A percentile compares a stretch with the other conserved stretches of the same genome.
Evolutionary conservation across 208 protist species (phyloP).

Genomic region (Leishmania aethiopica): DNA sequence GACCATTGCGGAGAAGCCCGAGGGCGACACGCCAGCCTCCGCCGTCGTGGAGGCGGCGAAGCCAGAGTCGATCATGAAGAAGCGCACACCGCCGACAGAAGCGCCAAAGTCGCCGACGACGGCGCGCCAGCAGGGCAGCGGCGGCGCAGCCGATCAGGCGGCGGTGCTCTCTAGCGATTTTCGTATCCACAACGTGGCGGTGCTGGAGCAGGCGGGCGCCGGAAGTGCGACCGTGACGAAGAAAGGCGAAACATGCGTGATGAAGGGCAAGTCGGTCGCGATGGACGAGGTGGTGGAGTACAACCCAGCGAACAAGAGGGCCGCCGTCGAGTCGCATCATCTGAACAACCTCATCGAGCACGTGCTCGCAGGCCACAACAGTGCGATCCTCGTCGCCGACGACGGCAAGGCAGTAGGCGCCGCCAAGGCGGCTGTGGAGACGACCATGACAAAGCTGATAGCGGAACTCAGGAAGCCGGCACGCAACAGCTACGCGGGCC

Average conservation of each 20-base stretch:
- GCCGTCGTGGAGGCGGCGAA: background rate
- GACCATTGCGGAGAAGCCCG: background rate
- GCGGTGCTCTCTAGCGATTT: constrained; percentile 27
- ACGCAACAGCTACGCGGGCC: constrained; percentile 28
- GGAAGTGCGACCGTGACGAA: constrained; percentile 15
- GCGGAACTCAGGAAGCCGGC: constrained; percentile 19
- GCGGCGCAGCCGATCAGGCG: constrained; percentile 3
- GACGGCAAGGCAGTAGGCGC: constrained; percentile 34
- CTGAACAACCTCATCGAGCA: constrained; percentile 48
- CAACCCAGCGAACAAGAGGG: constrained; percentile 22
- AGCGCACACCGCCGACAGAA: constrained; percentile 15
- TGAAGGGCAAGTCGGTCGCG: constrained; percentile 27
- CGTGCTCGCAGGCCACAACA: constrained; percentile 58
- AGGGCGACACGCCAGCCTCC: background rate
- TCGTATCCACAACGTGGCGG: constrained; percentile 28
- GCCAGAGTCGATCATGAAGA: constrained; percentile 28
- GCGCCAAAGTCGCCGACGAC: constrained; percentile 27
- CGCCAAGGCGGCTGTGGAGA: constrained; percentile 24
- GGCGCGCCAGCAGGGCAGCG: constrained; percentile 3
- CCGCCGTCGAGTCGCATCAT: constrained; percentile 20
- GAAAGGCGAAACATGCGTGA: constrained; percentile 25
- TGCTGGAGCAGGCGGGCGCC: constrained; percentile 11
- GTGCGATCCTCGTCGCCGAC: constrained; percentile 49
- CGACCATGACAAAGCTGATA: constrained; percentile 32
- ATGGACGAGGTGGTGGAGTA: constrained; percentile 46